Evolutionary conservation across 805 yeast genomes (phyloP).

Genomic region (Pichia sporocuriosa): DNA sequence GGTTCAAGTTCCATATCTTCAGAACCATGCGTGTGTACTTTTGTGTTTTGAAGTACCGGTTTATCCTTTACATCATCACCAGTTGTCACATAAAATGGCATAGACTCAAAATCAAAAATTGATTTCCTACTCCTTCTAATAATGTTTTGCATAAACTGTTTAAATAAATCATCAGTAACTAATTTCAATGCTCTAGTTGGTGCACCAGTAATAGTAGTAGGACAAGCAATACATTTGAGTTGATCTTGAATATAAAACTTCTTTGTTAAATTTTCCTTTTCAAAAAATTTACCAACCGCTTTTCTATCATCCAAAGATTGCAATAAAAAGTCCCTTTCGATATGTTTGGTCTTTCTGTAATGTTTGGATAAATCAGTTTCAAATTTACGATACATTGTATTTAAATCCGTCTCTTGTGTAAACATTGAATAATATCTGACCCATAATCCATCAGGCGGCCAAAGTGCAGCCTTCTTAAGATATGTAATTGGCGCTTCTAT

Average conservation of each 20-base stretch:
- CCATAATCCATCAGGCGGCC: constrained; percentile 78
- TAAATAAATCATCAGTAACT: constrained; percentile 35
- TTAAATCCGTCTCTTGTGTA: constrained; percentile 42
- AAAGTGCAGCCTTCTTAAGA: constrained; percentile 56
- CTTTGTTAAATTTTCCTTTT: constrained; percentile 17
- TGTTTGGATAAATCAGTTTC: constrained; percentile 31
- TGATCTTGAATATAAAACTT: constrained; percentile 29
- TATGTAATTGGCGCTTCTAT: constrained; percentile 47
- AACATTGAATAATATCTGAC: constrained; percentile 56
- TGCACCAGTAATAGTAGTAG: constrained; percentile 20
- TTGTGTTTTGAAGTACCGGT: constrained; percentile 9
- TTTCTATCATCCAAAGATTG: constrained; percentile 24
- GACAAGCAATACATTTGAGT: constrained; percentile 33
- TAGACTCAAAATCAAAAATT: constrained; percentile 41
- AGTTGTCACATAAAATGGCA: constrained; percentile 27
- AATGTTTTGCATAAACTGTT: constrained; percentile 46
- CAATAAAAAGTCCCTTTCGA: constrained; percentile 22
- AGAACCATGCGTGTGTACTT: constrained; percentile 12
- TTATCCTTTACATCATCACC: constrained; percentile 13
- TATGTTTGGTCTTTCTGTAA: constrained; percentile 13
- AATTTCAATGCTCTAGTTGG: constrained; percentile 21
- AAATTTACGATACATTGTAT: constrained; percentile 42
- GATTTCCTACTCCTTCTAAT: constrained; percentile 47
- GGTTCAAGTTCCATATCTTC: constrained; percentile 23
- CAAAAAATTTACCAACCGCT: constrained; percentile 22